phyloP scores from a whole-genome alignment of 108 stramenopile species.

The Cyclotella kingstonii region DNA sequence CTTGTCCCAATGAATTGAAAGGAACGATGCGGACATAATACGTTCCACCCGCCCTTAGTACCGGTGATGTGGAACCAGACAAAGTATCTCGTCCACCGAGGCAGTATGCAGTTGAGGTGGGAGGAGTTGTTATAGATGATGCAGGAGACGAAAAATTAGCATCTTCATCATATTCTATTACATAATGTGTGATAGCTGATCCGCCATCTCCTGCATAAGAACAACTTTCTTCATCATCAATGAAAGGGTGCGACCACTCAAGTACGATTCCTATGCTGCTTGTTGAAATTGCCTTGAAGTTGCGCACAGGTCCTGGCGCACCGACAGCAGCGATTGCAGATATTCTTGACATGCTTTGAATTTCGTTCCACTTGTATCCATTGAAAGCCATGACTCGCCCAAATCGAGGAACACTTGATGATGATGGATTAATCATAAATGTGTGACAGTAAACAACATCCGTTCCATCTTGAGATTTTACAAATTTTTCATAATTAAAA shows the following conservation, averaged over 20 bases:
- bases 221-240: constrained; percentile 41
- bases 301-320: constrained; percentile 38
- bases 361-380: constrained; percentile 58
- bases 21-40: constrained; percentile 76
- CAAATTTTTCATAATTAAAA: constrained; percentile 22
- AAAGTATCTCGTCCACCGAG: constrained; percentile 79
- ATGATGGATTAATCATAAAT: constrained; percentile 52
- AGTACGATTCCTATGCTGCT: constrained; percentile 70
- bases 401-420: constrained; percentile 46
- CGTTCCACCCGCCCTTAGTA: constrained; percentile 52
- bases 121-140: constrained; percentile 42
- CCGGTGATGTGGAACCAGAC: constrained; percentile 60
- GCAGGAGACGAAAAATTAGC: constrained; percentile 69
- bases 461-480: constrained; percentile 5
- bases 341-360: neutral
- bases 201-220: constrained; percentile 83
- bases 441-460: constrained; percentile 50
- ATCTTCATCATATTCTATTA: constrained; percentile 80
- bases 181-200: constrained; percentile 65
- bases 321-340: constrained; percentile 15
- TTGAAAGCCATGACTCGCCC: constrained; percentile 77
- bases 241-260: constrained; percentile 60
- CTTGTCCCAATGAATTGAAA: constrained; percentile 70
- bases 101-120: constrained; percentile 31
- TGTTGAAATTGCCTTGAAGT: constrained; percentile 40